Conservation (phyloP, 441 rosid genomes). For the Populus hybrid region DNA sequence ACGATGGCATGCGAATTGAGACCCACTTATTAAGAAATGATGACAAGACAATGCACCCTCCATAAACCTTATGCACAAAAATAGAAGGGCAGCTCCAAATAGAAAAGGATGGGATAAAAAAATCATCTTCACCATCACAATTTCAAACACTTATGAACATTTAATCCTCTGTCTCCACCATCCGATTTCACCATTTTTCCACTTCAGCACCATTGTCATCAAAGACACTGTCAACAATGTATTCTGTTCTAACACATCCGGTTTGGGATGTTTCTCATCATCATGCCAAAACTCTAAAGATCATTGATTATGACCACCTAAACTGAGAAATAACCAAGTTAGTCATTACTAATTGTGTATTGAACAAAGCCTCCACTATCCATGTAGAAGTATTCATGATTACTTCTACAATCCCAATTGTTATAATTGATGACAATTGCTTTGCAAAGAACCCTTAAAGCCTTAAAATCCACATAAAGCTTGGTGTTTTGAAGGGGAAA, state of each 20-base stretch:
- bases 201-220: background rate
- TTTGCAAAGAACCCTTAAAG: background rate
- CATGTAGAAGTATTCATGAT: background rate
- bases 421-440: background rate
- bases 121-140: background rate
- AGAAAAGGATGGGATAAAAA: background rate
- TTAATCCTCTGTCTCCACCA: background rate
- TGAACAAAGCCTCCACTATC: background rate
- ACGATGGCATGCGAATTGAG: background rate
- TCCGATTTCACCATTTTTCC: background rate
- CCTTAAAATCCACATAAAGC: background rate
- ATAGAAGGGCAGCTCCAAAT: background rate
- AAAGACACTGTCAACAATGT: background rate
- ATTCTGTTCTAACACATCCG: background rate
- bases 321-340: background rate
- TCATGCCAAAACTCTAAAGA: background rate
- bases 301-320: background rate
- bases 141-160: background rate
- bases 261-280: background rate
- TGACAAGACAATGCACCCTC: background rate
- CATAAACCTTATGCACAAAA: background rate
- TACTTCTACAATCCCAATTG: background rate
- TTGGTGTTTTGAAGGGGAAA: too few species aligned
- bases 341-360: background rate
- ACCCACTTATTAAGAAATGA: background rate